Base-by-base conservation (phyloP, 2,329 filamentous ascomycete genomes). In the Xylogone sp. region DNA sequence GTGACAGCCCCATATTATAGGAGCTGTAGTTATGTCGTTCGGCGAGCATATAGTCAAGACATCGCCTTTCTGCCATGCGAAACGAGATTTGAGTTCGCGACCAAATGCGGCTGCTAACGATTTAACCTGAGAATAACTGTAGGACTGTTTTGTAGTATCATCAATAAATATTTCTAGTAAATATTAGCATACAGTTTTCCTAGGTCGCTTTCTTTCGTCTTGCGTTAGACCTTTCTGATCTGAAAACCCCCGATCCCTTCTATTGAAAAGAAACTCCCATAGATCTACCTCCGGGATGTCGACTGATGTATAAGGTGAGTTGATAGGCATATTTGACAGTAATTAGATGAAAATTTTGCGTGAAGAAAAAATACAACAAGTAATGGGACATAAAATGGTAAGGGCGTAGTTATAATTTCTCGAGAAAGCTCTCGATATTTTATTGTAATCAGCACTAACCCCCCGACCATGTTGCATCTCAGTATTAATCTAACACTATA, bases 21-120 rank as follows among this genome's bases (percentile, higher is more conserved):
- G 75, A 0, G 89, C 85, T 0, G 85, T 89, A 68, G 96, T 91
- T 64, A 96, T 85, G 67, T 79, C 83, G 67, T 97, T 96, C 31
- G 90, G 87, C 3, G 88, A 84, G 75, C 87, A 96, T 51, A 96
- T 75, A 12, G 80, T 86, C 20, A 96, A 76, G 2, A 93, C 87
- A 65, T 96, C 88, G 61, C 87, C 86, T 65, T 87, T 90, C 58
- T 82, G 75, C 87, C 90, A 96, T 48, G 82, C 75, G 78, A 84
- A 92, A 22, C 76, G 69, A 27, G 84, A 79, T 62, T 83, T 84
- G 18, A 96, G 77, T 1, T 88, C 91, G 57, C 84, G 81, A 46
- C 90, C 91, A 59, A 96, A 94, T 19, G 82, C 78, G 22, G 82
- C 69, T 1, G 88, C 85, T n/a, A 80, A 74, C 52, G 75, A 73